Evolutionary conservation across 2,329 filamentous ascomycete species (phyloP), one percentile per base, ranked within the genome.

Genomic region (Pochonia chlamydosporia): DNA sequence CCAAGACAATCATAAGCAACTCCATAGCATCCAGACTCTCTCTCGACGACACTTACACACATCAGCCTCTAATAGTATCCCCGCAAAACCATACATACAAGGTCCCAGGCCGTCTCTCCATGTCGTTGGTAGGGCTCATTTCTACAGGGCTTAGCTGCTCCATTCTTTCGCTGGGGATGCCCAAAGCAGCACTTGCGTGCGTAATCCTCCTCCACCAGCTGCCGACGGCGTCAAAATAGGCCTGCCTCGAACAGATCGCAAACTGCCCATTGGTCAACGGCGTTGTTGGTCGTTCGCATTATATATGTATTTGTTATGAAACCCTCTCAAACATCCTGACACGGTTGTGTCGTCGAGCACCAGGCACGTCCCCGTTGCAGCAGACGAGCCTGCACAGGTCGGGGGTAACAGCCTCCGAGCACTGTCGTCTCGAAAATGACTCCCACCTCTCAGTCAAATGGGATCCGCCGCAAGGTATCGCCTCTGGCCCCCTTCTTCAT

Each of bases 401-500:
- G 37, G 37, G 37, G 21, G 1, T 23, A n/a, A n/a, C n/a, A n/a
- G n/a, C n/a, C n/a, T n/a, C n/a, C n/a, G n/a, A n/a, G n/a, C n/a
- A n/a, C n/a, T n/a, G n/a, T n/a, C n/a, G n/a, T n/a, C n/a, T n/a
- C n/a, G n/a, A n/a, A n/a, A n/a, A n/a, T n/a, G 20, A 21, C 13
- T 9, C n/a, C 28, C 39, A 30, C 20, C 24, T 30, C 47, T 59
- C 66, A 99, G 65, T 88, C 90, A 66, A 95, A 95, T 0, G 89
- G 89, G 57, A 95, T 84, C 56, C 88, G 79, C 54, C 89, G 78
- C 56, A 95, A 63, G 14, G 72, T 69, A 50, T 81, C 74, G 6
- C 67, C 76, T 35, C 71, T 75, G 14, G 77, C 82, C 46, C 75
- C 76, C 72, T 95, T 97, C 73, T 80, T 85, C 76, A 87, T 85